These are phyloP conservation scores for Zymoseptoria passerinii DNA, from an alignment of 2,329 filamentous ascomycete species.

Conservation along the genomic window DNA sequence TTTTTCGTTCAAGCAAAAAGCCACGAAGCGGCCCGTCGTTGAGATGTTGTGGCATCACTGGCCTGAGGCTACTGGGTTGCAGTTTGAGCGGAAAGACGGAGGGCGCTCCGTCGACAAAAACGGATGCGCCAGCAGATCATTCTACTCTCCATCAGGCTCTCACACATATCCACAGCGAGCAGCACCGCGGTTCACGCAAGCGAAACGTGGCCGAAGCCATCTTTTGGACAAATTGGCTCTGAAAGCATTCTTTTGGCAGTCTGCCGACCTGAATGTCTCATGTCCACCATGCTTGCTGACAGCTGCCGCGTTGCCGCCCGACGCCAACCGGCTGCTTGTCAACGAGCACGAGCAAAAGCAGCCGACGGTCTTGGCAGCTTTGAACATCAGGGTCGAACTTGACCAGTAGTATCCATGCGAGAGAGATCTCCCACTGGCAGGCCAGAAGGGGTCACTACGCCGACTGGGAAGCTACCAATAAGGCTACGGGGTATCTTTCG, in stretches of 20 bases:
- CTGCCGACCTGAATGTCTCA: not conserved
- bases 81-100: no score
- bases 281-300: not conserved
- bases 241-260: not conserved
- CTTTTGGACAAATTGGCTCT: not conserved
- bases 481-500: no score
- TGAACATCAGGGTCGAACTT: not conserved
- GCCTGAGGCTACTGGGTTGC: no score
- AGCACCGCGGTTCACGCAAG: not conserved
- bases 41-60: no score
- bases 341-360: not conserved
- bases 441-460: no score
- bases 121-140: not conserved
- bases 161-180: not conserved
- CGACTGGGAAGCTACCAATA: not conserved
- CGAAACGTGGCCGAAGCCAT: not conserved
- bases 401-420: not conserved
- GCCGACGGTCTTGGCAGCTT: not conserved
- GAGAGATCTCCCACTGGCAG: not conserved
- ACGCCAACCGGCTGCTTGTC: not conserved
- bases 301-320: not conserved
- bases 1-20: no score
- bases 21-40: no score
- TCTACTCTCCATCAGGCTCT: not conserved
- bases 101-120: not conserved